phyloP scores from a whole-genome alignment of 306 rosid species.

The Lathyrus tuberosus region DNA sequence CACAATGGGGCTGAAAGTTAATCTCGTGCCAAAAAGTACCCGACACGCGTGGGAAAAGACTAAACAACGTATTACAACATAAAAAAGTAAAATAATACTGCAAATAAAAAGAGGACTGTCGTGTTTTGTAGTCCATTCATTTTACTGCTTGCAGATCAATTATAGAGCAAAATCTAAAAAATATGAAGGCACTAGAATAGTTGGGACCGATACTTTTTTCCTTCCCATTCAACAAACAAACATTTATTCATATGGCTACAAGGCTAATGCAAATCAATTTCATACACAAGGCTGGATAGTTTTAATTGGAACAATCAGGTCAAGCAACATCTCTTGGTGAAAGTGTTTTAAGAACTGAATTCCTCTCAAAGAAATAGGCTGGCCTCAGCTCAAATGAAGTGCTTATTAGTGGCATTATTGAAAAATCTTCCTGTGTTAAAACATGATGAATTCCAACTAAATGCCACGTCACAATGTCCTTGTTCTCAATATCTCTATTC shows the following conservation, averaged over 20 bases:
- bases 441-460: conserved; percentile 70
- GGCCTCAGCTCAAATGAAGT: conserved; percentile 55
- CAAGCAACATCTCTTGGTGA: conserved; percentile 9
- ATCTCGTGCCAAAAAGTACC: no score
- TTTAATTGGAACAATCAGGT: conserved; percentile 20
- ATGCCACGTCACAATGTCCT: conserved; percentile 62
- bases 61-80: no score
- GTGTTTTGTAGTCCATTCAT: no score
- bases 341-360: conserved; percentile 54
- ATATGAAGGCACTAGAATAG: neutral
- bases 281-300: neutral
- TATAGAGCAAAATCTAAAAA: no score
- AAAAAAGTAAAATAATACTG: no score
- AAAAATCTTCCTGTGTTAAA: conserved; percentile 66
- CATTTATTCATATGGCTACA: neutral
- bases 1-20: no score
- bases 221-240: neutral
- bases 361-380: conserved; percentile 61
- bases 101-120: no score
- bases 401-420: conserved; percentile 59
- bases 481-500: conserved; percentile 50
- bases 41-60: no score
- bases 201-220: neutral
- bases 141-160: no score
- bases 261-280: neutral